Evolutionary conservation across 139 green algal genomes (phyloP), one percentile per base, ranked within the genome.

Genomic region (Zygnema circumcarinatum): DNA sequence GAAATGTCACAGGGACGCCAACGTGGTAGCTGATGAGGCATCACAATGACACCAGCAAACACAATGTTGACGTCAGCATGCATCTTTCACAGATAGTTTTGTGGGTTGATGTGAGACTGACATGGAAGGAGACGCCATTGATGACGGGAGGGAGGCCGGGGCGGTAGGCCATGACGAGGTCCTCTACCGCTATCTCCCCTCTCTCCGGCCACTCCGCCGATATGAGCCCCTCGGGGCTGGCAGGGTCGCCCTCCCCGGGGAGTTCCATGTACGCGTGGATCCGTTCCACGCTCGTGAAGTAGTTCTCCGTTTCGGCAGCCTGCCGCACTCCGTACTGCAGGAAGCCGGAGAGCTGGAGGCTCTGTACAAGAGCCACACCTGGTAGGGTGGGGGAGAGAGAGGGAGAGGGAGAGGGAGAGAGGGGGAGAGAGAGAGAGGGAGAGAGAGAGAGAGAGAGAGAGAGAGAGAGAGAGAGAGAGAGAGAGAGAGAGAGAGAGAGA

Each of bases 281-380:
- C 11, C 96, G 94, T 92, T 98, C 96, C 52, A 98, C 96, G 1
- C 90, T 94, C 93, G 98, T 98, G 93, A 98, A 96, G 67, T 88
- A 76, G 38, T 93, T 93, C 91, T 98, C 96, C 54, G 98, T 88
- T 38, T 88, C 83, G 38, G 83, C 83, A 54, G 73, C 73, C 41
- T 88, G 83, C 29, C 83, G 25, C 20, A 88, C 74, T 25, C 62
- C 83, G 7, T 88, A 88, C 72, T 88, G 83, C 36, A 88, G 81
- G 0, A 88, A 76, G 25, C 83, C 83, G 0, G 83, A 84, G 1
- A 88, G 83, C 72, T 88, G 83, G 33, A 88, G 72, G 32, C 25
- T 68, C 72, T 88, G 83, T 36, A 88, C 83, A 75, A 88, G 73
- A 38, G 81, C 74, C 40, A 88, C 83, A 21, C 83, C 83, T 87